phyloP scores from a whole-genome alignment of 2,329 filamentous ascomycete genomes.

The Phialemonium atrogriseum region DNA sequence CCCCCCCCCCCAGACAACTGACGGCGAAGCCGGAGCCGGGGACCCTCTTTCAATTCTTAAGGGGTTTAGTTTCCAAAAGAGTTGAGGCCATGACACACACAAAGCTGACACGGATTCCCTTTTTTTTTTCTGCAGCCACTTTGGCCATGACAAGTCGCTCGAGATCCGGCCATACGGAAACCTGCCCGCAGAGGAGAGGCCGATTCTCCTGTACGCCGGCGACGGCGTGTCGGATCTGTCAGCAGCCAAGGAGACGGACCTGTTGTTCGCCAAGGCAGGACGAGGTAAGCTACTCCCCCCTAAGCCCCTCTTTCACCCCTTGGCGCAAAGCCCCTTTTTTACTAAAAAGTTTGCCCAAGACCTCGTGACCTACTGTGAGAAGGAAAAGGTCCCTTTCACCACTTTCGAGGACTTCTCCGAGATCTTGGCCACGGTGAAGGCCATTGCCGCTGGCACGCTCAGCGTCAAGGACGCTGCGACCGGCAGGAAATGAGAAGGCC shows the following conservation, averaged over 20 bases:
- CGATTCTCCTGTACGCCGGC: constrained; percentile 87
- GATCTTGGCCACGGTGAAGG: constrained; percentile 15
- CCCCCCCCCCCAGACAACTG: too few species aligned
- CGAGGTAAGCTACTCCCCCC: too few species aligned
- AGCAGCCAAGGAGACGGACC: constrained; percentile 83
- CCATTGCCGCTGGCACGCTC: constrained; percentile 14
- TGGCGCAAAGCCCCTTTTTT: not conserved
- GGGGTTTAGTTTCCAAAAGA: constrained; percentile 2
- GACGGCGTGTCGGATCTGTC: constrained; percentile 91
- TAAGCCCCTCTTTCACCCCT: too few species aligned
- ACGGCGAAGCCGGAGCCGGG: too few species aligned
- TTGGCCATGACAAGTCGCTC: constrained; percentile 95
- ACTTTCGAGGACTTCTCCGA: constrained; percentile 78
- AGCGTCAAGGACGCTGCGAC: constrained; percentile 15
- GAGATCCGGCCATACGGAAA: constrained; percentile 82
- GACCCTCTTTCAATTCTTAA: too few species aligned
- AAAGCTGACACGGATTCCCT: constrained; percentile 4
- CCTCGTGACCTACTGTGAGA: constrained; percentile 78
- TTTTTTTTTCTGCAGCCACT: constrained; percentile 44
- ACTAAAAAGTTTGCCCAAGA: constrained; percentile 40
- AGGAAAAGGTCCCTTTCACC: constrained; percentile 77
- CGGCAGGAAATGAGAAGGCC: constrained; percentile 10
- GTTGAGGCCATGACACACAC: not conserved
- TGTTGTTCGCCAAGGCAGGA: constrained; percentile 89
- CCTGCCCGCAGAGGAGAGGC: constrained; percentile 59